phyloP scores from a whole-genome alignment of 2,329 filamentous ascomycete genomes.

The Colletotrichum sublineola region DNA sequence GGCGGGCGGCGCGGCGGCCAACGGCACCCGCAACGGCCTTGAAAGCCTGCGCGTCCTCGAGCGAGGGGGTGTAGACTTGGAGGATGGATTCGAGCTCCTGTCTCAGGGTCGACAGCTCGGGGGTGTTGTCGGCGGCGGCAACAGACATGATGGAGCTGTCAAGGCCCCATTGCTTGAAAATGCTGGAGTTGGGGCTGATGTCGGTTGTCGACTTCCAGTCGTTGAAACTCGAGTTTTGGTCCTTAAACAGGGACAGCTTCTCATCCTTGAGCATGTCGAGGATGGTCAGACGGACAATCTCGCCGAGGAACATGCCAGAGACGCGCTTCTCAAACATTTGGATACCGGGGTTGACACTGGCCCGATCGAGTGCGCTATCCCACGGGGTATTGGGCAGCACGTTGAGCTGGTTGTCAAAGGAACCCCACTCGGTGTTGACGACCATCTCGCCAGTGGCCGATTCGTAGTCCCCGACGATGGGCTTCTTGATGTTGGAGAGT shows the following conservation, averaged over 20 bases:
- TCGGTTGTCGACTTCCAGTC: constrained; percentile 77
- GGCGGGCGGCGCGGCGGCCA: constrained; percentile 86
- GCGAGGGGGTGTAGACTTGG: constrained; percentile 79
- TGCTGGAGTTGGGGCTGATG: constrained; percentile 73
- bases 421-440: constrained; percentile 98
- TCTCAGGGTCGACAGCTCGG: constrained; percentile 79
- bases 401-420: constrained; percentile 93
- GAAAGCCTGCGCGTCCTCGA: constrained; percentile 89
- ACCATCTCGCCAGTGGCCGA: constrained; percentile 92
- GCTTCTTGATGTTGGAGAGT: constrained; percentile 85
- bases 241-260: constrained; percentile 78
- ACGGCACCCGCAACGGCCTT: constrained; percentile 87
- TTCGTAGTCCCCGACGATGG: constrained; percentile 78
- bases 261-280: constrained; percentile 79
- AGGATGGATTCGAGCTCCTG: constrained; percentile 83
- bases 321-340: constrained; percentile 99
- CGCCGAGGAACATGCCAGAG: constrained; percentile 97
- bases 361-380: constrained; percentile 82
- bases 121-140: constrained; percentile 83
- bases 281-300: constrained; percentile 86
- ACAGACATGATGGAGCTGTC: constrained; percentile 92
- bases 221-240: constrained; percentile 79
- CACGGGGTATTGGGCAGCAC: constrained; percentile 89
- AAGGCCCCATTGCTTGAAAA: constrained; percentile 88
- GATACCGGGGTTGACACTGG: constrained; percentile 90